Evolutionary conservation across 441 rosid species (phyloP), one percentile per base, ranked within the genome.

Genomic region (Corymbia citriodora): DNA sequence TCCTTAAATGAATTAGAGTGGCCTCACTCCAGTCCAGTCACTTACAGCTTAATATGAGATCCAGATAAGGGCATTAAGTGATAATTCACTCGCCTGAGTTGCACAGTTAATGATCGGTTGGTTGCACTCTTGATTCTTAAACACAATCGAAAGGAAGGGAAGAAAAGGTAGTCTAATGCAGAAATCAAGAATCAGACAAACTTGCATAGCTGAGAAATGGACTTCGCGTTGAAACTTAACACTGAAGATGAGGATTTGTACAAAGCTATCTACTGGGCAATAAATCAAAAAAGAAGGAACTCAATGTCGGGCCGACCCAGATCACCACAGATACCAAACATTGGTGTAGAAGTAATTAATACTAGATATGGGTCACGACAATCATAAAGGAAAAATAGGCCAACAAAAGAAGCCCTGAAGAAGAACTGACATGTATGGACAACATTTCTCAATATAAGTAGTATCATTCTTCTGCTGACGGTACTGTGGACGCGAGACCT

Each of bases 401-500:
- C 81, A 13, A 14, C 3, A 11, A 74, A 74, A 74, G 85, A 21
- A 48, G 85, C 85, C 16, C 52, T 25, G 85, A 45, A 79, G 85
- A 23, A 79, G 52, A 25, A 45, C 85, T 79, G 85, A 79, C 53
- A 23, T 23, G 52, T 23, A 23, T 79, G 85, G 85, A 79, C n/a
- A 79, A 45, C 85, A 45, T 23, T 79, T 79, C 85, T 79, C n/a
- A 45, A 79, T 79, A 79, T 2, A 45, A 45, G 53, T 65, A 89
- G 63, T 89, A 88, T 94, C 91, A 96, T 93, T 96, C 99, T 88
- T 97, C 97, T 18, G 92, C 92, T 36, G 55, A 15, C 31, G 95
- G 91, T 74, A 92, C 90, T 50, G 94, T 92, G 91, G 94, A 94
- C 65, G 95, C 94, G 55, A 97, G 91, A 57, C 99, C 99, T 93